Conservation (phyloP, 2,329 filamentous ascomycete genomes). For the Bipolaris gigantea region DNA sequence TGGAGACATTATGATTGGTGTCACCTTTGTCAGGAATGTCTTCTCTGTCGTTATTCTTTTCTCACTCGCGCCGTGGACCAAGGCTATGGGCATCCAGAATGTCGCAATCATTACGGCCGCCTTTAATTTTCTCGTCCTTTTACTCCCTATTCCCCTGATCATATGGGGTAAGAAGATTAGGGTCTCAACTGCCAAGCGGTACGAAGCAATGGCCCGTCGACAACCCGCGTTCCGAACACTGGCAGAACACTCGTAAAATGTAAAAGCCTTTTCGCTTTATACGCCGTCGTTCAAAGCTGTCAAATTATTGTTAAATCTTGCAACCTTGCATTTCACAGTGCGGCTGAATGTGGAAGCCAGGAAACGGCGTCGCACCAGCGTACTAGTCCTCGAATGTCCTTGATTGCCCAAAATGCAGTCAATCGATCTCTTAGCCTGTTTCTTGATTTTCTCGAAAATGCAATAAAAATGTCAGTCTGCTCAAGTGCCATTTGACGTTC, state of each 20-base stretch:
- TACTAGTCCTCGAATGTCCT: slow-evolving; percentile 1
- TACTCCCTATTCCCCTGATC: slow-evolving; percentile 17
- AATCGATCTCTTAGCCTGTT: slow-evolving; percentile 2
- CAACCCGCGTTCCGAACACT: slow-evolving; percentile 15
- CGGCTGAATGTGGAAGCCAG: neutral
- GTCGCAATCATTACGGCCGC: slow-evolving; percentile 48
- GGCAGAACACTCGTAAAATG: neutral
- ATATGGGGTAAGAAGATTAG: slow-evolving; percentile 19
- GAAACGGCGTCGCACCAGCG: slow-evolving; percentile 9
- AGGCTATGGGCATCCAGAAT: slow-evolving; percentile 44
- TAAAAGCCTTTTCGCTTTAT: neutral
- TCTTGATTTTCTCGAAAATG: neutral
- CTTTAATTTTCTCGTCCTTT: slow-evolving; percentile 38
- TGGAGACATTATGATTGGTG: slow-evolving; percentile 51
- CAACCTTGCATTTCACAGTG: neutral
- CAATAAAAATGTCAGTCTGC: neutral
- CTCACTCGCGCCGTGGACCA: slow-evolving; percentile 49
- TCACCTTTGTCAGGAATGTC: slow-evolving; percentile 52
- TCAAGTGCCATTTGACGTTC: slow-evolving; percentile 4
- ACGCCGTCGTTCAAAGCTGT: neutral
- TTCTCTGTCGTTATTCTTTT: slow-evolving; percentile 53
- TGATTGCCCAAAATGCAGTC: slow-evolving; percentile 9
- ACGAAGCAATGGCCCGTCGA: slow-evolving; percentile 15
- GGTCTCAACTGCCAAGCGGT: slow-evolving; percentile 13
- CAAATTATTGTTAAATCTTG: neutral